A percentile compares a stretch with the other conserved stretches of the same genome.
Conservation (phyloP, 805 yeast species). For the Kodamaea neixiangensis region DNA sequence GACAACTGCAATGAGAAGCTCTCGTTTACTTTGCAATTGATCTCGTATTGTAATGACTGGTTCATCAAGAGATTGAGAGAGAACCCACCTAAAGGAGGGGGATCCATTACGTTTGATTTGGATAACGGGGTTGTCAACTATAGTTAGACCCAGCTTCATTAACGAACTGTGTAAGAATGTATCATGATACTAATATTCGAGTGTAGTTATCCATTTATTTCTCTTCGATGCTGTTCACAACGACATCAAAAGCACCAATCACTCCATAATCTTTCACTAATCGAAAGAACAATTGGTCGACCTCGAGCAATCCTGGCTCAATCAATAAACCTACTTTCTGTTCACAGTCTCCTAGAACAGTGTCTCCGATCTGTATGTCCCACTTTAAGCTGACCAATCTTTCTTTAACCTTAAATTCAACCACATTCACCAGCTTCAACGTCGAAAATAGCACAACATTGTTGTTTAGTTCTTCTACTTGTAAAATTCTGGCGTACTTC, state of each 20-base stretch:
- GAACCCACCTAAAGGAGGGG: not conserved
- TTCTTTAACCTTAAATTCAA: constrained; percentile 17
- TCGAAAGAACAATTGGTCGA: constrained; percentile 19
- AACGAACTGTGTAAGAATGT: not conserved
- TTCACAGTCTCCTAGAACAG: constrained; percentile 26
- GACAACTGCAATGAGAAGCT: constrained; percentile 34
- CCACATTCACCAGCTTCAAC: constrained; percentile 22
- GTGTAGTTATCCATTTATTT: not conserved
- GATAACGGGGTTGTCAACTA: constrained; percentile 22
- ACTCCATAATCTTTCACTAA: constrained; percentile 29
- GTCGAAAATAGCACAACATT: constrained; percentile 19
- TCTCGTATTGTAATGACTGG: constrained; percentile 29
- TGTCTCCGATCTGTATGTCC: constrained; percentile 25
- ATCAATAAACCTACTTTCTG: constrained; percentile 18
- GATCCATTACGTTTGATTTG: constrained; percentile 27
- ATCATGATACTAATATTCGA: not conserved
- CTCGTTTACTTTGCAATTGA: constrained; percentile 27
- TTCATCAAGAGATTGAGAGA: constrained; percentile 13
- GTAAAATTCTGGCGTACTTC: constrained; percentile 11
- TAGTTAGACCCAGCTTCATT: not conserved
- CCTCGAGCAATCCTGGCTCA: constrained; percentile 12
- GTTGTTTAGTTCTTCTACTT: constrained; percentile 17
- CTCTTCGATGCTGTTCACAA: constrained; percentile 10
- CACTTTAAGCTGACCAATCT: constrained; percentile 19
- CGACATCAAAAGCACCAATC: constrained; percentile 22